Evolutionary conservation across 176 grass and related monocot genomes (phyloP).

Genomic region (Oryza punctata): DNA sequence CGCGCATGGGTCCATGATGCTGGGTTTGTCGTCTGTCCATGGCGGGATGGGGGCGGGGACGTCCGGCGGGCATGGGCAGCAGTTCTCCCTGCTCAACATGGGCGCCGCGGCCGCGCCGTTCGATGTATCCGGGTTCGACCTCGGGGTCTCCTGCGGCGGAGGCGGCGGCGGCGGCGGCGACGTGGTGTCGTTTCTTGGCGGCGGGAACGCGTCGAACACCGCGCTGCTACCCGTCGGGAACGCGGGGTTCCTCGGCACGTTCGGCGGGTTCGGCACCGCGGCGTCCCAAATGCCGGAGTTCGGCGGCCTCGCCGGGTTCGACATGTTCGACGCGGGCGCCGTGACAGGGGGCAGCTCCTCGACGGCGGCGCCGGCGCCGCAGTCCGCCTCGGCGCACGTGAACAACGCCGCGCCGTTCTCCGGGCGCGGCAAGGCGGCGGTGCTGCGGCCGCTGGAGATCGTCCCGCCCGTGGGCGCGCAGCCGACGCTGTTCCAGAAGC

Average conservation of each 20-base stretch:
- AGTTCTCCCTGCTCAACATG: conserved; percentile 61
- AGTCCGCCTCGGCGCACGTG: conserved; percentile 1
- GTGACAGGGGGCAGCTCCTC: conserved; percentile 25
- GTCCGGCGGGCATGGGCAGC: conserved; percentile 30
- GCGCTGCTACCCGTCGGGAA: conserved; percentile 35
- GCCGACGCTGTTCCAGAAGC: conserved; percentile 97
- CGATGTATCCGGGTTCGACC: conserved; percentile 70
- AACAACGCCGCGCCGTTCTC: conserved; percentile 41
- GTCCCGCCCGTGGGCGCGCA: conserved; percentile 80
- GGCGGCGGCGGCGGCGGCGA: conserved; percentile 28
- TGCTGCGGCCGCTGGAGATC: conserved; percentile 83
- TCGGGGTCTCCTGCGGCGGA: conserved; percentile 41
- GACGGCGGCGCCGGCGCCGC: conserved; percentile 11
- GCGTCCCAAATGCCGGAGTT: conserved; percentile 46
- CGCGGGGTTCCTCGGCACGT: conserved; percentile 46
- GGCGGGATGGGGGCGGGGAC: conserved; percentile 11
- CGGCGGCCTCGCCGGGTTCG: conserved; percentile 48
- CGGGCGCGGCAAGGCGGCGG: conserved; percentile 58
- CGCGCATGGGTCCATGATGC: conserved; percentile 40
- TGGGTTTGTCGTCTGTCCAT: neutral
- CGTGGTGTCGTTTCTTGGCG: conserved; percentile 34
- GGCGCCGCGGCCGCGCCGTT: conserved; percentile 41
- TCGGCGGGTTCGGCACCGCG: conserved; percentile 67
- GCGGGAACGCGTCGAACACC: conserved; percentile 34
- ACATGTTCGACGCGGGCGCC: conserved; percentile 54